phyloP scores from a whole-genome alignment of 2,329 filamentous ascomycete genomes.

The Pseudonectria buxi region DNA sequence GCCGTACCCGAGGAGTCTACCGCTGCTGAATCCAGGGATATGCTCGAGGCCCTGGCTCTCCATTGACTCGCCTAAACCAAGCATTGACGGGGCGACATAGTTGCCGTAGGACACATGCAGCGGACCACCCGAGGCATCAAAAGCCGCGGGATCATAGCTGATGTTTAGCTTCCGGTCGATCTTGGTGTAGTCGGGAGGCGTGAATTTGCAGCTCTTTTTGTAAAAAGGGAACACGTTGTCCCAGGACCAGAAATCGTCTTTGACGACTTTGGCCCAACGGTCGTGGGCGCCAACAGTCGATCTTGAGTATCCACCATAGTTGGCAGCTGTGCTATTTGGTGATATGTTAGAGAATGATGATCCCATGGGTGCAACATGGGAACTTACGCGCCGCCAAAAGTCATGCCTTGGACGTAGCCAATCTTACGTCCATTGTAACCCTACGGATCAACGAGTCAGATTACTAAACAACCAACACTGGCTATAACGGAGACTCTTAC shows the following conservation, averaged over 20 bases:
- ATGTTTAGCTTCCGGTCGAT: constrained; percentile 16
- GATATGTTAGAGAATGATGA: no score
- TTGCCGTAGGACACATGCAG: constrained; percentile 22
- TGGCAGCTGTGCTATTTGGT: no score
- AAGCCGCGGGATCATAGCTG: constrained; percentile 21
- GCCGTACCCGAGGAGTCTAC: constrained; percentile 18
- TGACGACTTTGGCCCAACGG: constrained; percentile 21
- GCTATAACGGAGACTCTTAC: no score
- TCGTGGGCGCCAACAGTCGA: constrained; percentile 25
- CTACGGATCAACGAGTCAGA: no score
- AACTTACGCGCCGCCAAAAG: constrained; percentile 32
- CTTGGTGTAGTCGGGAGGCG: constrained; percentile 14
- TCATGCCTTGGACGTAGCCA: constrained; percentile 32
- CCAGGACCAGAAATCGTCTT: constrained; percentile 23
- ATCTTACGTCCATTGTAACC: constrained; percentile 23
- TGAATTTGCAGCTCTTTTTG: constrained; percentile 20
- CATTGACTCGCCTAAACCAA: constrained; percentile 17
- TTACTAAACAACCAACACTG: no score
- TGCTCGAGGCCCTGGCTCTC: constrained; percentile 20
- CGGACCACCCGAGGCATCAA: constrained; percentile 16
- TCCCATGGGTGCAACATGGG: no score
- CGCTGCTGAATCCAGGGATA: constrained; percentile 15
- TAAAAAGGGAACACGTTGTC: constrained; percentile 22
- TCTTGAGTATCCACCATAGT: constrained; percentile 30
- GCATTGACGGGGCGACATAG: constrained; percentile 16